These are phyloP conservation scores for Maudiozyma bulderi DNA, from an alignment of 805 yeast species.

Conservation along the genomic window DNA sequence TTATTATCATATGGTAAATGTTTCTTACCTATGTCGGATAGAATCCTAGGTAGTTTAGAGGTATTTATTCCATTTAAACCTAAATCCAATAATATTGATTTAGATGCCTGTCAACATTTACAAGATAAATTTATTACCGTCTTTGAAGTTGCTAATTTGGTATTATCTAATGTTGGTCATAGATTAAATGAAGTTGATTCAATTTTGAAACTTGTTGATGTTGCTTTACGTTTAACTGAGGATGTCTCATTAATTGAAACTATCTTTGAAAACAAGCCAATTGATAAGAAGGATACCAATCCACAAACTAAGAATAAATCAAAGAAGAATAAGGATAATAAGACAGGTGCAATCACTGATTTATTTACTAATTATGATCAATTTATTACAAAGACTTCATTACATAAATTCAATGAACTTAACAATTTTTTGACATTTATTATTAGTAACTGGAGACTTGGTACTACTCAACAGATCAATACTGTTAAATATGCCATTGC, in stretches of 20 bases:
- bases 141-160: slow-evolving; percentile 13
- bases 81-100: slow-evolving; percentile 33
- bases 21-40: slow-evolving; percentile 38
- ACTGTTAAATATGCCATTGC: slow-evolving; percentile 40
- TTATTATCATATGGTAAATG: slow-evolving; percentile 25
- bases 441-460: slow-evolving; percentile 40
- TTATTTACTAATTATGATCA: slow-evolving; percentile 54
- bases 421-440: slow-evolving; percentile 39
- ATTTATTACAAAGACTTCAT: slow-evolving; percentile 38
- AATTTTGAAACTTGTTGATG: slow-evolving; percentile 49
- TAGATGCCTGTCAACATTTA: slow-evolving; percentile 27
- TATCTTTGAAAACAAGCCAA: slow-evolving; percentile 10
- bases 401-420: slow-evolving; percentile 25
- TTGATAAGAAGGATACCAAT: slow-evolving; percentile 9
- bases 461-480: slow-evolving; percentile 54
- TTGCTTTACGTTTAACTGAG: slow-evolving; percentile 36
- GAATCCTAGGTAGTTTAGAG: slow-evolving; percentile 48
- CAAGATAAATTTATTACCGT: slow-evolving; percentile 17
- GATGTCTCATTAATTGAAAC: slow-evolving; percentile 26
- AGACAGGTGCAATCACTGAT: slow-evolving; percentile 51
- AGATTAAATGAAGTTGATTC: slow-evolving; percentile 41
- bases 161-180: slow-evolving; percentile 28
- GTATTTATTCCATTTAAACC: slow-evolving; percentile 43
- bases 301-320: slow-evolving; percentile 26
- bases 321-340: slow-evolving; percentile 36